Conservation (phyloP, 164 flowering plant genomes). For the Aristolochia contorta region DNA sequence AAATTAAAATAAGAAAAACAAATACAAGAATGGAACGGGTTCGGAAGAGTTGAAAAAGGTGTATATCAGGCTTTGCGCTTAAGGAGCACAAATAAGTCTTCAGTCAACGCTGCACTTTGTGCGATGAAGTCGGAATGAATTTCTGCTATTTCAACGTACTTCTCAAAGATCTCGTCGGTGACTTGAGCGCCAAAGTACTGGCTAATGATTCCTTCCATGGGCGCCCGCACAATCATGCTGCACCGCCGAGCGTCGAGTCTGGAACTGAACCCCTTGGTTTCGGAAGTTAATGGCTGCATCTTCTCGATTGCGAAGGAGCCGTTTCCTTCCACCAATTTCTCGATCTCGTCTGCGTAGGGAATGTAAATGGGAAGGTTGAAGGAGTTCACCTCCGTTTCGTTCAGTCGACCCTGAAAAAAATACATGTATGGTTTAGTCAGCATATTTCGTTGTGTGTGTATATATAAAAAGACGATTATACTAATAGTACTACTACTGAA, state of each 20-base stretch:
- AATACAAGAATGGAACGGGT: too few relatives aligned
- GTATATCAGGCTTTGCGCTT: constrained; percentile 10
- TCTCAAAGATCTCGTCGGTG: constrained; percentile 11
- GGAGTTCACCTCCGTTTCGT: constrained; percentile 15
- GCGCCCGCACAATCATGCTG: constrained; percentile 9
- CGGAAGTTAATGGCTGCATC: not conserved
- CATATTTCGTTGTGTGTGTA: too few relatives aligned
- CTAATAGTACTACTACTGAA: too few relatives aligned
- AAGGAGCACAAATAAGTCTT: constrained; percentile 9
- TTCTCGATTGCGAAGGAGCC: constrained; percentile 11
- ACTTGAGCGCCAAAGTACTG: constrained; percentile 14
- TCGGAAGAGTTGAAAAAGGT: too few relatives aligned
- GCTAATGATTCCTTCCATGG: constrained; percentile 6
- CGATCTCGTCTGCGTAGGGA: constrained; percentile 10
- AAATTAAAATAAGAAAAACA: too few relatives aligned
- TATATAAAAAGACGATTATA: too few relatives aligned
- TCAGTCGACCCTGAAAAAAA: constrained; percentile 11
- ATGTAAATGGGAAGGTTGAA: constrained; percentile 21
- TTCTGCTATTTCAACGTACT: constrained; percentile 1
- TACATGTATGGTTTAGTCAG: too few relatives aligned
- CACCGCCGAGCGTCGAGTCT: not conserved
- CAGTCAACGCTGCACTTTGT: not conserved
- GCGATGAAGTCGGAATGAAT: not conserved
- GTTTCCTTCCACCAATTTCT: constrained; percentile 7
- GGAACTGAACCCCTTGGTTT: not conserved